Percentiles rank a stretch among this genome's conserved stretches.
phyloP scores from a whole-genome alignment of 192 early-diverging fungal species.

The Coemansia asiatica region DNA sequence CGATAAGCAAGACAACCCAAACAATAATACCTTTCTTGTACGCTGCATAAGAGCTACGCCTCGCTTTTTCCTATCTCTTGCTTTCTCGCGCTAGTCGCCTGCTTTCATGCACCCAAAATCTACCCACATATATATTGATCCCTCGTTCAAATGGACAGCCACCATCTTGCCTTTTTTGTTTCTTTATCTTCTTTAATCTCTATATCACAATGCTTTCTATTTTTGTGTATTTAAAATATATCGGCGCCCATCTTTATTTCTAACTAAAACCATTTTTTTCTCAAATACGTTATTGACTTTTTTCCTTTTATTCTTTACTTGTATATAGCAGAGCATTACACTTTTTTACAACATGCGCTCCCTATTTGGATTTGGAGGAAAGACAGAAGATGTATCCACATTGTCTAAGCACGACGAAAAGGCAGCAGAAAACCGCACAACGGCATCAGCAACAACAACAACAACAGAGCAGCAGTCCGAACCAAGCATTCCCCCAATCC shows the following conservation, averaged over 20 bases:
- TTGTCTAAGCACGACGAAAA: conserved; percentile 28
- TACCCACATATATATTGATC: neutral
- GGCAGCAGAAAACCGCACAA: conserved; percentile 1
- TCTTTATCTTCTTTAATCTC: conserved; percentile 1
- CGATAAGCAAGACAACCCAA: neutral
- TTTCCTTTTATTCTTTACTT: neutral
- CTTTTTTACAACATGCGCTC: conserved; percentile 32
- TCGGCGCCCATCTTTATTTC: neutral
- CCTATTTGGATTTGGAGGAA: conserved; percentile 37
- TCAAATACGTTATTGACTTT: neutral
- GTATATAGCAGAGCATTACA: neutral
- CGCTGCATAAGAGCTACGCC: neutral
- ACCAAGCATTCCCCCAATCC: conserved; percentile 20
- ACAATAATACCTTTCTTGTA: neutral
- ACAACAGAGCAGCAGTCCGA: neutral
- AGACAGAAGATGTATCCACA: conserved; percentile 25
- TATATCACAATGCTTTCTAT: neutral
- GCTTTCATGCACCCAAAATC: neutral
- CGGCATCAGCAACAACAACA: neutral
- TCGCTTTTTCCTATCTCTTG: neutral
- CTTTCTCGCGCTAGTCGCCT: neutral
- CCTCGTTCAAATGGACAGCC: neutral
- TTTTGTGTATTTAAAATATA: neutral
- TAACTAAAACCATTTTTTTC: neutral
- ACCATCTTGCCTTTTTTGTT: neutral